Evolutionary conservation across 352 stramenopile species (phyloP), one percentile per base, ranked within the genome.

Genomic region (Plasmopara muralis): DNA sequence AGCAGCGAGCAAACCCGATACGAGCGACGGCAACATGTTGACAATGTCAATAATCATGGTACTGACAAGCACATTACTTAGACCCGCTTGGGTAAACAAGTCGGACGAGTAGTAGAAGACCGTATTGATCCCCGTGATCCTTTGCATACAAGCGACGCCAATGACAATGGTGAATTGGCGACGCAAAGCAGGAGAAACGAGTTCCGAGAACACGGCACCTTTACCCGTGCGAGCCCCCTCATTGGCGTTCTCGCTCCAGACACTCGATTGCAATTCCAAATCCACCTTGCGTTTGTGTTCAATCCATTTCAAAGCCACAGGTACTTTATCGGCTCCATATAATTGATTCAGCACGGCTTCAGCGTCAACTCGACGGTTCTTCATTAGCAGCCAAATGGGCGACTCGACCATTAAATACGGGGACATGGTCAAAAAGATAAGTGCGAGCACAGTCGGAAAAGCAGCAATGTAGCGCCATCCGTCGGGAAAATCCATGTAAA

Each of bases 391-490:
- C 72, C 72, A 83, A 30, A 70, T 60, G 0, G 72, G 72, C 14
- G 64, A 76, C 59, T 83, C 67, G 2, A 76, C 63, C 69, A 83
- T 77, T 18, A 72, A 47, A 39, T 72, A 69, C 9, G 59, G 63
- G 15, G 74, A 69, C 20, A 81, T 41, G 1, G 49, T 34, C 37
- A 85, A 47, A 57, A 85, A 83, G 20, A 76, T 51, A 0, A 45
- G 50, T 0, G 60, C 77, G 4, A 85, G 53, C 9, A 85, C 54
- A 41, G 81, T 70, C 16, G 73, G 77, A 48, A 88, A 78, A 6
- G 37, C 77, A 42, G 72, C 77, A 52, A 81, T 77, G 54, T 78
- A 72, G 9, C 77, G 72, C 74, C 74, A 88, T 18, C 71, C 74
- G 20, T 58, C 64, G 13, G 62, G 40, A 14, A 74, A 74, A 58